A percentile compares a stretch with the other conserved stretches of the same genome.
Conservation (phyloP, 306 rosid species). For the Begonia peltatifolia region DNA sequence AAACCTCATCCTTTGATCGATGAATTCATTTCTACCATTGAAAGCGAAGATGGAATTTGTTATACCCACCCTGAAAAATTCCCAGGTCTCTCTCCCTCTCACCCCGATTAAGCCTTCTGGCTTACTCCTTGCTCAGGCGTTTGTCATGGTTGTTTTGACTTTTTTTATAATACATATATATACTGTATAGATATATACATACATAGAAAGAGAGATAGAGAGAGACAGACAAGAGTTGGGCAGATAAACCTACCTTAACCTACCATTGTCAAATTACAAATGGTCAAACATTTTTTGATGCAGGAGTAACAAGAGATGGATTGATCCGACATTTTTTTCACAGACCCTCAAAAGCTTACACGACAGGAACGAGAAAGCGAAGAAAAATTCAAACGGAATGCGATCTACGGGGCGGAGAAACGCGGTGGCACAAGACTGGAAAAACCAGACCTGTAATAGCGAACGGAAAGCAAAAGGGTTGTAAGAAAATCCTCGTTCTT, state of each 20-base stretch:
- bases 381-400: conserved; percentile 84
- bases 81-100: conserved; percentile 37
- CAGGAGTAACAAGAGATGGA: conserved; percentile 95
- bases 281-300: background rate
- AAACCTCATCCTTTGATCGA: conserved; percentile 95
- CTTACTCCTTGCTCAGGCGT: too few relatives aligned
- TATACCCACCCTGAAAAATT: conserved; percentile 98
- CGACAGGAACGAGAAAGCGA: conserved; percentile 90
- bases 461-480: conserved; percentile 80
- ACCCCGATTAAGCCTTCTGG: background rate
- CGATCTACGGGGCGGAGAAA: conserved; percentile 52
- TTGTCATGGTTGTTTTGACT: background rate
- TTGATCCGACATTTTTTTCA: conserved; percentile 91
- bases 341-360: conserved; percentile 92
- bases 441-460: conserved; percentile 83
- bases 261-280: too few relatives aligned
- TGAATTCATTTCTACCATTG: conserved; percentile 92
- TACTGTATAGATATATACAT: background rate
- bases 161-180: background rate
- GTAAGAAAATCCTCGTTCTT: conserved; percentile 86
- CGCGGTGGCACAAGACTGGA: conserved; percentile 97
- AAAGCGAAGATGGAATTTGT: conserved; percentile 98
- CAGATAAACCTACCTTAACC: too few relatives aligned
- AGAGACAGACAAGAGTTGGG: background rate
- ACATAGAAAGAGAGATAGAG: background rate